Conservation (phyloP, 805 yeast genomes). For the Suhomyces pyralidae region DNA sequence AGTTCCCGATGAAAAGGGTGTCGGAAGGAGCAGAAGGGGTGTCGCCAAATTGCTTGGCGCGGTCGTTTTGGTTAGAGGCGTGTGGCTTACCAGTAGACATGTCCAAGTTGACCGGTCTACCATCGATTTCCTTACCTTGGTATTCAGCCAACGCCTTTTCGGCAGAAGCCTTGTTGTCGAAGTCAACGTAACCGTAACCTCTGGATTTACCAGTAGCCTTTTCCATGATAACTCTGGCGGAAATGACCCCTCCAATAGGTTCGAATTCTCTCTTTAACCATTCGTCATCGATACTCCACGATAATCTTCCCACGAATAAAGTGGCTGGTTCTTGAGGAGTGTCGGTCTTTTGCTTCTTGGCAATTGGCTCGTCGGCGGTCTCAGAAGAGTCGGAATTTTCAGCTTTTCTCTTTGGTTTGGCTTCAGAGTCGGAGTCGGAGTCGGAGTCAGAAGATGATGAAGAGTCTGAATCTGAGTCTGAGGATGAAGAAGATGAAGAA, state of each 20-base stretch:
- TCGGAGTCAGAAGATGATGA: conserved; percentile 33
- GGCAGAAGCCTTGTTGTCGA: conserved; percentile 71
- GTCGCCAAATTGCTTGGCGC: conserved; percentile 91
- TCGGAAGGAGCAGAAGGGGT: conserved; percentile 89
- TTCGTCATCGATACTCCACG: conserved; percentile 95
- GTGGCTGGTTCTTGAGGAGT: conserved; percentile 69
- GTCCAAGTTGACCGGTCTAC: conserved; percentile 93
- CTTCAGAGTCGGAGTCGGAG: conserved; percentile 35
- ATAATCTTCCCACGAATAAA: conserved; percentile 92
- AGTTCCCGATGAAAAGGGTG: conserved; percentile 93
- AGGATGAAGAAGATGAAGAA: conserved; percentile 17
- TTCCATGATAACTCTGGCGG: conserved; percentile 93
- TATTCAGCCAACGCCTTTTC: conserved; percentile 78
- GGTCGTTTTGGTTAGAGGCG: conserved; percentile 55
- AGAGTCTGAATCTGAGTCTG: conserved; percentile 36
- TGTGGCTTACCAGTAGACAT: conserved; percentile 82
- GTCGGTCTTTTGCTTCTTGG: conserved; percentile 54
- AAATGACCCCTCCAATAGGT: conserved; percentile 70
- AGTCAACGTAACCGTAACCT: conserved; percentile 98
- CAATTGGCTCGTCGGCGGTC: conserved; percentile 23
- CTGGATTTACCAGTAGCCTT: conserved; percentile 89
- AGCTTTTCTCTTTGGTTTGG: conserved; percentile 26
- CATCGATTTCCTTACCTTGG: conserved; percentile 95
- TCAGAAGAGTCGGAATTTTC: conserved; percentile 8
- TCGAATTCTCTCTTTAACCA: conserved; percentile 90